These are phyloP conservation scores for Clitopilus hobsonii DNA, from an alignment of 768 basidiomycete species.

Conservation along the genomic window DNA sequence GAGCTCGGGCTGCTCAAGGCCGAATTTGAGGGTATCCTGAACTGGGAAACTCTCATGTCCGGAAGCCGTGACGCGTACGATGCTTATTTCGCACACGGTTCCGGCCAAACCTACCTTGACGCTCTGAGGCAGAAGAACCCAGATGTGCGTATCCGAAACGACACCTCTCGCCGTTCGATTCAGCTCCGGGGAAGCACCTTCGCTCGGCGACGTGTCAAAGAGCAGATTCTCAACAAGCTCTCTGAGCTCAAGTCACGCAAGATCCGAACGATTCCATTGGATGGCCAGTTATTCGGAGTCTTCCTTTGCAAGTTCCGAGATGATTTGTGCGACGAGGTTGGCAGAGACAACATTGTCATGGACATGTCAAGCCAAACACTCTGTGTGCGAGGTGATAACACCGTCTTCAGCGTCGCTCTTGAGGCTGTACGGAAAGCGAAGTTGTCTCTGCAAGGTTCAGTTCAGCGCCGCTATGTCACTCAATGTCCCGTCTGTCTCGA, in stretches of 20 bases:
- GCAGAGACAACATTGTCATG: slow-evolving; percentile 51
- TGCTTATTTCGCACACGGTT: slow-evolving; percentile 43
- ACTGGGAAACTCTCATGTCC: slow-evolving; percentile 52
- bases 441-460: slow-evolving; percentile 14
- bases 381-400: slow-evolving; percentile 51
- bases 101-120: slow-evolving; percentile 41
- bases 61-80: slow-evolving; percentile 62
- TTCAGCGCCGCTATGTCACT: slow-evolving; percentile 12
- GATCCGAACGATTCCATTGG: slow-evolving; percentile 40
- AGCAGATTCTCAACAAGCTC: slow-evolving; percentile 44
- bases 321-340: slow-evolving; percentile 43
- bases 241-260: slow-evolving; percentile 36
- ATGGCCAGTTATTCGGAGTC: slow-evolving; percentile 36
- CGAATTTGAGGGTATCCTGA: slow-evolving; percentile 56
- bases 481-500: slow-evolving; percentile 72
- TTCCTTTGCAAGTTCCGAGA: slow-evolving; percentile 44
- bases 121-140: slow-evolving; percentile 33
- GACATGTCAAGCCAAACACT: slow-evolving; percentile 40
- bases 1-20: slow-evolving; percentile 52
- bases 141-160: slow-evolving; percentile 38
- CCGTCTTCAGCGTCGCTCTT: slow-evolving; percentile 36
- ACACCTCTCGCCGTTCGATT: slow-evolving; percentile 37
- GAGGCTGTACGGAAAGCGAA: slow-evolving; percentile 32
- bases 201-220: slow-evolving; percentile 34
- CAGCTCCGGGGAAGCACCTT: slow-evolving; percentile 48